Base-by-base conservation (phyloP, 495 filamentous ascomycete genomes). In the Articulospora tetracladia region DNA sequence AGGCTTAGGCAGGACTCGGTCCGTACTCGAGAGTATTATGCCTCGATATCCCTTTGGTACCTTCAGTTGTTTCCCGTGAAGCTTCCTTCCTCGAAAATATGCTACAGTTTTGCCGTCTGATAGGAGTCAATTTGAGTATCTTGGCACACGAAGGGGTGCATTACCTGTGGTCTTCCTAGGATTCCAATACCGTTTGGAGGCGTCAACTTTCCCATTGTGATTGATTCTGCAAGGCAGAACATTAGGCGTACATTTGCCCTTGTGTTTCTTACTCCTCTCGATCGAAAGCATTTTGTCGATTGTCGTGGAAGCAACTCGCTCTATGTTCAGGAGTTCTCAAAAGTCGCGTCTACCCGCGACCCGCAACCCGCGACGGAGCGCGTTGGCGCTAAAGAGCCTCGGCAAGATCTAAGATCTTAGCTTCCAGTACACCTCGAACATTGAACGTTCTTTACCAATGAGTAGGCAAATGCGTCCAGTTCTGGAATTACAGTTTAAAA, bases 191-290 rank as follows among this genome's bases (percentile, higher is more conserved):
- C 85, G 77, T 30, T 83, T 65, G 4, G 83, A 74, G 1, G 85
- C 80, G 17, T 85, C 78, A 50, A 92, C 76, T 12, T 84, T 74
- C 6, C 93, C 93, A 68, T 89, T 82, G 68, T 95, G 86, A 64
- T 93, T 81, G 65, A 98, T 84, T 55, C 82, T 80, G 67, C 92
- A 96, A 7, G 93, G 93, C 20, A 98, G 82, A 41, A 98, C 75
- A 71, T 98, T 88, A 0, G 91, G 86, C 1, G 79, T 87, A 58
- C 79, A 80, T 65, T 81, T 80, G 52, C 61, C 60, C 19, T 69
- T 48, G 55, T 69, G 61, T 15, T 0, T n/a, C 44, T 60, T 61
- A 39, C 57, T 61, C 44, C 64, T 64, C 32, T 62, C 57, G 24
- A 70, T 66, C 48, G 67, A 55, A 25, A 61, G 46, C 66, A 68